A percentile compares a stretch with the other conserved stretches of the same genome.
These are phyloP conservation scores for Puccinia novopanici DNA, from an alignment of 1,284 basidiomycete species.

Conservation along the genomic window DNA sequence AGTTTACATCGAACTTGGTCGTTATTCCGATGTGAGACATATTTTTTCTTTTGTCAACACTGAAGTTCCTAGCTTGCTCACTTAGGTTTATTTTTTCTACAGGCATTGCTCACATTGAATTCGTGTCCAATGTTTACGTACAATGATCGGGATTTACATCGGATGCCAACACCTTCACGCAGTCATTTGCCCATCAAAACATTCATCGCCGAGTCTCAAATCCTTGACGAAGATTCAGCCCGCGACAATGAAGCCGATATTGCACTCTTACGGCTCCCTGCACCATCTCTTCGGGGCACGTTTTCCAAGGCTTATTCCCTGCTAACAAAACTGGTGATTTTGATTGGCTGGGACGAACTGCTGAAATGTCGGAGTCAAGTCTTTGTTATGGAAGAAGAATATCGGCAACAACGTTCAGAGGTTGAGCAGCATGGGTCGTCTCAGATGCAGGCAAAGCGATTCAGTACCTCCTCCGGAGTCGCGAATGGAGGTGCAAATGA, in stretches of 20 bases:
- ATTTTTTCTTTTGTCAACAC: background rate
- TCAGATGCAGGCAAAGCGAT: constrained; percentile 68
- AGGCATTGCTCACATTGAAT: constrained; percentile 89
- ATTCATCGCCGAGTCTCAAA: constrained; percentile 73
- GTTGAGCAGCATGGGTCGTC: constrained; percentile 50
- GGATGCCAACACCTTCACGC: constrained; percentile 76
- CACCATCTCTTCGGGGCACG: constrained; percentile 88
- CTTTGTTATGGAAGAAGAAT: constrained; percentile 99
- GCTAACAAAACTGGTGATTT: constrained; percentile 81
- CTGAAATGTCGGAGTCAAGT: constrained; percentile 88
- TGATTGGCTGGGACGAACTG: constrained; percentile 98
- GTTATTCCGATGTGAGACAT: constrained; percentile 73
- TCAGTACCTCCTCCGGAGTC: constrained; percentile 9
- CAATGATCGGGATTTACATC: constrained; percentile 91
- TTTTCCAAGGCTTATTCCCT: constrained; percentile 93
- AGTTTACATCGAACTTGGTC: constrained; percentile 83
- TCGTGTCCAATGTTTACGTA: constrained; percentile 99
- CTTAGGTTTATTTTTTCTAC: background rate
- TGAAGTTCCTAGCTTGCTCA: constrained; percentile 29
- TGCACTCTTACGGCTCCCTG: constrained; percentile 85
- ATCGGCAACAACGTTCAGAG: constrained; percentile 67
- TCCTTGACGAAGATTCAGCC: constrained; percentile 65
- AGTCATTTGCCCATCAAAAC: constrained; percentile 84
- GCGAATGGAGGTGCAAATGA: background rate
- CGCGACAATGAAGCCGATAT: constrained; percentile 93